Base-by-base conservation (phyloP, 495 filamentous ascomycete genomes). In the Umbilicaria muhlenbergii region DNA sequence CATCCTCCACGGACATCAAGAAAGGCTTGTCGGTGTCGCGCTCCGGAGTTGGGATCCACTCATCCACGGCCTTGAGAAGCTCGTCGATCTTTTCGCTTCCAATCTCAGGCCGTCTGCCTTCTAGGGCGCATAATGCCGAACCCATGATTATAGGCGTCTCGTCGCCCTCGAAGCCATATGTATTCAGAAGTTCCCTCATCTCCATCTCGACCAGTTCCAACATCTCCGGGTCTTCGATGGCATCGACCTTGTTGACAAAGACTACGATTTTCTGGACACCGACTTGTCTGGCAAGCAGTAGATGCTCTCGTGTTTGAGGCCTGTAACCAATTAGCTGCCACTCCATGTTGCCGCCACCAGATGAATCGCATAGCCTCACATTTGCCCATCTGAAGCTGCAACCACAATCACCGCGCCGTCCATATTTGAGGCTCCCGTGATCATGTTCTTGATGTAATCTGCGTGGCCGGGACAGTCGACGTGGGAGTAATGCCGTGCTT, bases 391-490 rank as follows among this genome's bases (percentile, higher is more conserved):
- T 21, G 86, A 93, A 63, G 91, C 91, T 60, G 91, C 92, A 56
- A 96, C 92, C 46, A 98, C 91, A 64, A 98, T 94, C 58, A 98
- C 85, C 51, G 91, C 89, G 59, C 91, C 88, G 54, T 95, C 88
- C 88, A 95, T 95, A 72, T 78, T 86, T 50, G 89, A 86, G 46
- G 88, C 83, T 73, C 88, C 88, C 51, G 88, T 94, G 64, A 95
- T 95, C 88, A 95, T 95, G 77, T 98, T 98, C 79, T 98, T 98
- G 68, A 98, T 95, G 73, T 96, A 98, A 86, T 98, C 91, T 60
- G 91, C 91, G 78, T 98, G 91, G 64, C 91, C 91, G 43, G 91
- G 91, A 65, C 91, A 98, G 76, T 98, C 91, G 69, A 98, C 91
- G 76, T 98, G 91, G 55, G 91, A 87, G 69, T 98, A 98, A 69